phyloP scores from a whole-genome alignment of 2,329 filamentous ascomycete species.

The Pseudomassariella vexata region DNA sequence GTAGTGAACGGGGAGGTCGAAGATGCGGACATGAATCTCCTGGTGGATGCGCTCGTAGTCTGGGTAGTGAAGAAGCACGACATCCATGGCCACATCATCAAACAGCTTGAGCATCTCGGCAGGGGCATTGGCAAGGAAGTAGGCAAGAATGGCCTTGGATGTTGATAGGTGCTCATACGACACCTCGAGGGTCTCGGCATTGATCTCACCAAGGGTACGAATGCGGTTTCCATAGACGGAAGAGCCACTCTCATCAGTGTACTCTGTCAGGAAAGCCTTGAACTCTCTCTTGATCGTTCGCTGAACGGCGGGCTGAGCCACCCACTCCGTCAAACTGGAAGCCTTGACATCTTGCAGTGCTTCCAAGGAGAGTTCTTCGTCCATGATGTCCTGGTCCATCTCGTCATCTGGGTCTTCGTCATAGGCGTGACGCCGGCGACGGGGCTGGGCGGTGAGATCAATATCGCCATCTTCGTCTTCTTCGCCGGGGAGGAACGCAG shows the following conservation, averaged over 20 bases:
- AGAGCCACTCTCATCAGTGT: conserved; percentile 79
- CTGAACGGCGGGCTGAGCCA: conserved; percentile 82
- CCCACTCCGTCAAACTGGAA: conserved; percentile 90
- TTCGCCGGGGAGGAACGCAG: conserved; percentile 68
- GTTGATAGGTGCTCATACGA: conserved; percentile 89
- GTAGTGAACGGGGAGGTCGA: conserved; percentile 89
- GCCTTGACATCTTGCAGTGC: conserved; percentile 91
- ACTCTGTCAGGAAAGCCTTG: conserved; percentile 94
- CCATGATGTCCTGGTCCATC: conserved; percentile 90
- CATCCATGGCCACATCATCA: conserved; percentile 94
- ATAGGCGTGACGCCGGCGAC: conserved; percentile 81
- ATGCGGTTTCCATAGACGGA: conserved; percentile 96
- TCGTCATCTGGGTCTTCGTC: conserved; percentile 92
- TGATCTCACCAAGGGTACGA: conserved; percentile 91
- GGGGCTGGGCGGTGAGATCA: conserved; percentile 79
- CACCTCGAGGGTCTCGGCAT: conserved; percentile 92
- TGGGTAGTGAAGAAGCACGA: conserved; percentile 90
- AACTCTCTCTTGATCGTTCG: conserved; percentile 94
- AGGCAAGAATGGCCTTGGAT: conserved; percentile 88
- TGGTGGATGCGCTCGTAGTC: conserved; percentile 97
- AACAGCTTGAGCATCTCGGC: conserved; percentile 95
- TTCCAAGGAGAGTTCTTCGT: conserved; percentile 89
- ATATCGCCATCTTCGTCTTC: conserved; percentile 82
- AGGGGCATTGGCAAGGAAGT: conserved; percentile 92
- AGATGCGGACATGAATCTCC: conserved; percentile 96